Conservation (phyloP, 768 basidiomycete species). For the Exsudoporus frostii region DNA sequence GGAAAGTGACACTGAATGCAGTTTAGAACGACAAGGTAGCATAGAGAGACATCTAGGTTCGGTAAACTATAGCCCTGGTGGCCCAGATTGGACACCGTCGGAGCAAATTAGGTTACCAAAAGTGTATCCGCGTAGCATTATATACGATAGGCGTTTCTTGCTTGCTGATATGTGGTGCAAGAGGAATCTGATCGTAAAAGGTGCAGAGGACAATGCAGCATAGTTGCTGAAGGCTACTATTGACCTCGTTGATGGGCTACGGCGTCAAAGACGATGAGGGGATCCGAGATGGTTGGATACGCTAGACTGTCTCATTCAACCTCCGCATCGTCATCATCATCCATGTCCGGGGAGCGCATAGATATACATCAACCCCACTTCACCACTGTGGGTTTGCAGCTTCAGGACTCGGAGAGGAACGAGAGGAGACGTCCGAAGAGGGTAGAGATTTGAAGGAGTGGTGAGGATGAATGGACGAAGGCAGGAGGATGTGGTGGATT, state of each 20-base stretch:
- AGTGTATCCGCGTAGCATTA: neutral
- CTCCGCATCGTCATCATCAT: neutral
- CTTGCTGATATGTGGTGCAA: neutral
- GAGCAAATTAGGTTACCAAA: neutral
- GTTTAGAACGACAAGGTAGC: neutral
- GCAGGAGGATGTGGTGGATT: too few relatives aligned
- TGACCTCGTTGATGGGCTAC: neutral
- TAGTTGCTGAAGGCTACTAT: neutral
- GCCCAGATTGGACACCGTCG: neutral
- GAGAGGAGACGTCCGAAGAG: too few relatives aligned
- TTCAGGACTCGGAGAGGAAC: too few relatives aligned
- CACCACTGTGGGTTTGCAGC: too few relatives aligned
- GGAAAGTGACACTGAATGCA: conserved; percentile 11
- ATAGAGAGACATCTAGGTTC: neutral
- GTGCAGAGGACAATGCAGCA: neutral
- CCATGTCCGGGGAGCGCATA: neutral
- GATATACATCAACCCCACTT: conserved; percentile 40
- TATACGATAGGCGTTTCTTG: neutral
- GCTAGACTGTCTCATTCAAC: conserved; percentile 7
- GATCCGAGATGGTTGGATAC: conserved; percentile 12
- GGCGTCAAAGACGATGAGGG: conserved; percentile 9
- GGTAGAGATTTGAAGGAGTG: too few relatives aligned
- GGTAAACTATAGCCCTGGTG: neutral
- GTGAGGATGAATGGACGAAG: too few relatives aligned
- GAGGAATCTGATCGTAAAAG: neutral